Evolutionary conservation across 78 protist genomes (phyloP), one percentile per base, ranked within the genome.

Genomic region (Diacronema lutheri): DNA sequence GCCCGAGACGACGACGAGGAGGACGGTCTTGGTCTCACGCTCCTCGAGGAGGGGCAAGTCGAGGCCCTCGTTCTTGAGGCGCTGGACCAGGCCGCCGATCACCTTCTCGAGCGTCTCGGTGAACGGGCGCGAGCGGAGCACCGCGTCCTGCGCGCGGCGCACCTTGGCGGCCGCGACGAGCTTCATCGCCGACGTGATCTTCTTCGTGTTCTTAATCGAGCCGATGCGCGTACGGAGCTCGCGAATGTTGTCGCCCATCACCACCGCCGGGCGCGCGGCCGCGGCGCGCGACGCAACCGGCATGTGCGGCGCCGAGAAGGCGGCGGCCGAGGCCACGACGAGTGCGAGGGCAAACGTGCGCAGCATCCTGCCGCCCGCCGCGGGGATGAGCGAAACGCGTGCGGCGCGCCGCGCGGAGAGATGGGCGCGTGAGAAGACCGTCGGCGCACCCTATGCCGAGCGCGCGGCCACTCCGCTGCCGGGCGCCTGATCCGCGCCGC

Each of bases 81-180:
- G 62, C 85, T 81, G 41, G 74, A 60, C 41, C 21, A 81, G 60
- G 26, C 85, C 85, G 85, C 68, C 62, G 60, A 81, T 72, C 33
- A 66, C 40, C 50, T 58, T 33, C 64, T 78, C 84, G 64, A 86
- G 86, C 37, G 76, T 86, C 90, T 86, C 90, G 1, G 90, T 44
- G 79, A 86, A 86, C 29, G 90, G 90, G 81, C 90, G 84, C 57
- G 81, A 55, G 58, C 82, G 76, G 58, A 86, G 90, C 10, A 79
- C 84, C 1, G 90, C 90, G 44, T 76, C 90, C 85, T 86, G 90
- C 29, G 90, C 90, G 29, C 81, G 55, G 64, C 90, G 84, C 25
- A 86, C 90, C 90, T 86, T 86, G 31, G 90, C 90, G 31, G 90
- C 90, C 33, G 90, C 90, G 72, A 86, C 90, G 25, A 86, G 86